These are phyloP conservation scores for Astragalus membranaceus DNA, from an alignment of 306 rosid species.

Conservation along the genomic window DNA sequence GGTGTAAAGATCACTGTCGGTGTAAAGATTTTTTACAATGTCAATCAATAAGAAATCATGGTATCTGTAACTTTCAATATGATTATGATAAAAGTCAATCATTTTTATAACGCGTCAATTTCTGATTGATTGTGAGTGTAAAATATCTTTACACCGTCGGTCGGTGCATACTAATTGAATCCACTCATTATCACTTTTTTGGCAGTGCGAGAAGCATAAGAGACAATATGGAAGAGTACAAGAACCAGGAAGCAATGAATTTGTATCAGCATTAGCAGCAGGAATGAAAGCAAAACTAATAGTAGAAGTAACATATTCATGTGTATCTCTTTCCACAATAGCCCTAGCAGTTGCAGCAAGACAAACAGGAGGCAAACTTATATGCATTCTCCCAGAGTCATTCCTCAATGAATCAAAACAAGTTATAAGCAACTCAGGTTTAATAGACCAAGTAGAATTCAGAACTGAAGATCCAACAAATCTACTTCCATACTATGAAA, in stretches of 20 bases:
- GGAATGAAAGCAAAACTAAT: no score
- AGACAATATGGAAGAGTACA: conserved; percentile 32
- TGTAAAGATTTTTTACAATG: no score
- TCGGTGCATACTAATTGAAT: no score
- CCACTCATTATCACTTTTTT: background rate
- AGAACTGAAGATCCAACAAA: conserved; percentile 46
- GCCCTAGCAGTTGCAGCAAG: conserved; percentile 53
- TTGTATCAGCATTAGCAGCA: no score
- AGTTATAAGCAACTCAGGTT: conserved; percentile 38
- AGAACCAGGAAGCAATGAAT: conserved; percentile 25
- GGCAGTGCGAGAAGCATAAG: conserved; percentile 31
- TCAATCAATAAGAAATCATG: no score
- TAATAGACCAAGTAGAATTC: conserved; percentile 47
- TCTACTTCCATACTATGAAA: conserved; percentile 34
- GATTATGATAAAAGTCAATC: no score
- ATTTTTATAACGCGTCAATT: no score
- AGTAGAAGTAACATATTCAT: conserved; percentile 39
- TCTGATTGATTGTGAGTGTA: no score
- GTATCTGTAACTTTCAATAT: no score
- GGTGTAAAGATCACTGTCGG: no score
- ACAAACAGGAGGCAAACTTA: conserved; percentile 45
- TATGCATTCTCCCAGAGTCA: conserved; percentile 47
- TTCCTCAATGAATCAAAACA: conserved; percentile 34
- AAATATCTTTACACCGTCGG: no score
- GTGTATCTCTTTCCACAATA: conserved; percentile 43